Conservation (phyloP, 768 basidiomycete species). For the Xerocomellus dryophilus region DNA sequence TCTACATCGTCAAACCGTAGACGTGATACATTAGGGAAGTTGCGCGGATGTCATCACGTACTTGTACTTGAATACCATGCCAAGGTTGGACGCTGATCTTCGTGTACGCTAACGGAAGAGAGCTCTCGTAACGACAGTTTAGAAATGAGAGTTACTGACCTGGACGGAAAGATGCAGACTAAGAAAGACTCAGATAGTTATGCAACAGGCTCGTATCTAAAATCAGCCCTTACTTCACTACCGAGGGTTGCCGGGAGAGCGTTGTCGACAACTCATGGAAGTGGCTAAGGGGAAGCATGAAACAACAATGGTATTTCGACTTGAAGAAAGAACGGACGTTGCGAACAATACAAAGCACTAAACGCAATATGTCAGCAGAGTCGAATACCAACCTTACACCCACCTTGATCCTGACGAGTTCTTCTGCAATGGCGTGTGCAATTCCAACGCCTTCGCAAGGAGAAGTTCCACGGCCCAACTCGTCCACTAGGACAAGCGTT, state of each 20-base stretch:
- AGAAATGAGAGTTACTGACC: constrained; percentile 37
- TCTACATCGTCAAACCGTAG: constrained; percentile 41
- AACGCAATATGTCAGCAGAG: neutral
- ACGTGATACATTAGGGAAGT: neutral
- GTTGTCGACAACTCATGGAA: constrained; percentile 78
- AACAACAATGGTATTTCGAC: neutral
- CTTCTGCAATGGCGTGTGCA: constrained; percentile 81
- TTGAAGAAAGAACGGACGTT: constrained; percentile 50
- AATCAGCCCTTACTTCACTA: constrained; percentile 61
- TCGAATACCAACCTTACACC: constrained; percentile 11
- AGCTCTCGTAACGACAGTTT: neutral
- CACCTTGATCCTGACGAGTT: constrained; percentile 69
- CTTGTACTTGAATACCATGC: constrained; percentile 80
- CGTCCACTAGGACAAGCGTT: constrained; percentile 85
- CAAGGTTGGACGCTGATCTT: constrained; percentile 54
- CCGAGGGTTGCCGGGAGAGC: constrained; percentile 71
- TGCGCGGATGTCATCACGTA: constrained; percentile 24
- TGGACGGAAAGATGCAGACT: constrained; percentile 84
- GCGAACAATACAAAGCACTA: constrained; percentile 89
- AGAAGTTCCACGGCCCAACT: constrained; percentile 90
- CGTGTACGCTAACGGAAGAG: constrained; percentile 46
- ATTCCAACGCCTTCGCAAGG: constrained; percentile 80
- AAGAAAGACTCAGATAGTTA: neutral
- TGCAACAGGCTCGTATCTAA: neutral
- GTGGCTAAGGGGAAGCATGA: constrained; percentile 45